Evolutionary conservation across 75 land plant species (phyloP), one percentile per base, ranked within the genome.

Genomic region (Sequoiadendron giganteum): DNA sequence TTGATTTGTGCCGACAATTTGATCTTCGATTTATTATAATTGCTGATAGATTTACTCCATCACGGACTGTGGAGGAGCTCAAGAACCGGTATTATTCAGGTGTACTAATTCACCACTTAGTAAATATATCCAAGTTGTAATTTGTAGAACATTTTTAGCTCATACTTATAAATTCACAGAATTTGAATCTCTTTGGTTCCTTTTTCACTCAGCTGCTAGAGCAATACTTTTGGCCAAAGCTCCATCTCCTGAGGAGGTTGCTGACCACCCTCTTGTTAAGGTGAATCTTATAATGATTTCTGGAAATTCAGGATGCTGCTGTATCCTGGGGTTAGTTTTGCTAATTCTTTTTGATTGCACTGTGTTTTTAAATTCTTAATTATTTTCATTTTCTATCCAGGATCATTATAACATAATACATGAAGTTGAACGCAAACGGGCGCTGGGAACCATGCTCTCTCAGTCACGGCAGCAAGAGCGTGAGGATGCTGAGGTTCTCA

Each of bases 81-180:
- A 97, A 97, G 86, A 83, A 89, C 89, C 98, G 99, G 30, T 97
- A 96, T 72, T 97, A 97, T 88, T 85, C 95, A 87, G 99, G 99
- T 97, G 92, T 21, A 19, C 16, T 11, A 25, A 38, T 84, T 55
- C 39, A 15, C 21, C 72, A 52, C 58, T 85, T 16, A 3, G 6
- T 55, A 30, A 11, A 52, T 85, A 25, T 36, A 8, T 58, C 15
- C 21, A 52, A 85, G 11, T 40, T 28, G 28, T 61, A 14, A 52
- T 36, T 61, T 52, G 38, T 14, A 38, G 19, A 61, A 25, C 38
- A 19, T 30, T 11, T 56, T 49, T 32, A 34, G 14, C 76, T 49
- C 39, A 85, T 54, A 56, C 3, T 38, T 36, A 55, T 49, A 42
- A 45, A 10, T 9, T 34, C 34, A 16, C 43, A 38, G 87, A 40